Conservation (phyloP, 495 filamentous ascomycete species). For the Hypoxylon trugodes region DNA sequence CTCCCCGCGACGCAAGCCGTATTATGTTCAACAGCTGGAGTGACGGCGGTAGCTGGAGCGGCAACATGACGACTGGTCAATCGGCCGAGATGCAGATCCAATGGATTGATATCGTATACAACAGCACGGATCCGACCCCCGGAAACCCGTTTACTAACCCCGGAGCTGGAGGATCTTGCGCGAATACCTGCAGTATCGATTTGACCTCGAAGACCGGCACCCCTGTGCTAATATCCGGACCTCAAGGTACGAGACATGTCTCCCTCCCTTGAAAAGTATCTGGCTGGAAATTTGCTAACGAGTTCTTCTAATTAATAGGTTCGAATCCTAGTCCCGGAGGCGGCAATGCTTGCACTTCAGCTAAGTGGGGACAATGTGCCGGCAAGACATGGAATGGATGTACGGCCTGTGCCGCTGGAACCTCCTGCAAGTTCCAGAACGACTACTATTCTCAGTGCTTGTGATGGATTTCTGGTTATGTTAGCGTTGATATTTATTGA, state of each 20-base stretch:
- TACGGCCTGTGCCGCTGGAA: constrained; percentile 45
- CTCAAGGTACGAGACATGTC: constrained; percentile 22
- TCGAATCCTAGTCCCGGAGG: constrained; percentile 3
- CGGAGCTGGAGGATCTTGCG: constrained; percentile 44
- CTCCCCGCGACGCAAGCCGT: constrained; percentile 64
- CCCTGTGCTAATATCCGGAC: constrained; percentile 54
- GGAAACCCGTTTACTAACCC: constrained; percentile 28
- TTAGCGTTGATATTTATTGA: constrained; percentile 17
- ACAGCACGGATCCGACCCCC: constrained; percentile 51
- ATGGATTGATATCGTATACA: constrained; percentile 78
- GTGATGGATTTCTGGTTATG: constrained; percentile 23
- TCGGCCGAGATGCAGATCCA: constrained; percentile 74
- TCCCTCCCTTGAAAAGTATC: neutral
- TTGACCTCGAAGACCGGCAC: constrained; percentile 53
- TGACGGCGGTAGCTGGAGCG: constrained; percentile 76
- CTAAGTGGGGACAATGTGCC: constrained; percentile 57
- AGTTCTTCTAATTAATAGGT: neutral
- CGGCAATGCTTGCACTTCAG: constrained; percentile 32
- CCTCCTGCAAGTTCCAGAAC: constrained; percentile 48
- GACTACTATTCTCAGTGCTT: constrained; percentile 55
- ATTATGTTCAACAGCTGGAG: constrained; percentile 79
- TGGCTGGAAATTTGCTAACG: constrained; percentile 2
- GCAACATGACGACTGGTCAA: constrained; percentile 68
- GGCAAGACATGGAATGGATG: constrained; percentile 53
- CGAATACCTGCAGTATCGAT: constrained; percentile 59